Evolutionary conservation across 2,329 filamentous ascomycete genomes (phyloP).

Genomic region (Cladophialophora immunda): DNA sequence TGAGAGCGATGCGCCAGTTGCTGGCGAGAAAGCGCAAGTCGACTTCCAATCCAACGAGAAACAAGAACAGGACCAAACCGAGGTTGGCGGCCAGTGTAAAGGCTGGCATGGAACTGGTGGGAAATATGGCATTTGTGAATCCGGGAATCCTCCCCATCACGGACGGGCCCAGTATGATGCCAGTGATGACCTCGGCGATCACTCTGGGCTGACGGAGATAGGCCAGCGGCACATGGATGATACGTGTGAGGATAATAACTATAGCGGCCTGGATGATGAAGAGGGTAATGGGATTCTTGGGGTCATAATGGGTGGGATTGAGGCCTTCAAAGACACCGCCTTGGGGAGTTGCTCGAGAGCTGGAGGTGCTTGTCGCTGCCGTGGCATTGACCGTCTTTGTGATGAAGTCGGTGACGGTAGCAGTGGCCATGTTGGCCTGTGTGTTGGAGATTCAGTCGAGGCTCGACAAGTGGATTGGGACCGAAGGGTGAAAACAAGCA

Average conservation of each 20-base stretch:
- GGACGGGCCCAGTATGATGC: conserved; percentile 84
- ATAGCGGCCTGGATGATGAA: conserved; percentile 80
- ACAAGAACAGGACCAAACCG: conserved; percentile 84
- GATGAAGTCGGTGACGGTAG: conserved; percentile 37
- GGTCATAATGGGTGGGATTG: conserved; percentile 73
- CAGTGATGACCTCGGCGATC: conserved; percentile 85
- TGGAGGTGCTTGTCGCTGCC: conserved; percentile 37
- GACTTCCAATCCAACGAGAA: conserved; percentile 87
- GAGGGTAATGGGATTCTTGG: conserved; percentile 75
- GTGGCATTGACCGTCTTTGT: conserved; percentile 36
- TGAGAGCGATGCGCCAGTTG: conserved; percentile 82
- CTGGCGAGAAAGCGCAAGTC: conserved; percentile 78
- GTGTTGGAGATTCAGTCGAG: neutral
- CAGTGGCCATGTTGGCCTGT: conserved; percentile 32
- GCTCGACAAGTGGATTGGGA: neutral
- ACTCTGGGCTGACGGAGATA: conserved; percentile 81
- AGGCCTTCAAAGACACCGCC: conserved; percentile 76
- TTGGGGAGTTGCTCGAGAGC: conserved; percentile 60
- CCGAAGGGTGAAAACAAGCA: neutral
- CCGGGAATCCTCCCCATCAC: conserved; percentile 86
- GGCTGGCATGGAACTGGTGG: conserved; percentile 75
- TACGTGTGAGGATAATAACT: conserved; percentile 77
- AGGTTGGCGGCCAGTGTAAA: conserved; percentile 82
- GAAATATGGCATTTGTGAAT: conserved; percentile 81
- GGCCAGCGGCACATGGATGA: conserved; percentile 79